Evolutionary conservation across 371 early-diverging fungal species (phyloP), one percentile per base, ranked within the genome.

Genomic region (Lichtheimia ornata): DNA sequence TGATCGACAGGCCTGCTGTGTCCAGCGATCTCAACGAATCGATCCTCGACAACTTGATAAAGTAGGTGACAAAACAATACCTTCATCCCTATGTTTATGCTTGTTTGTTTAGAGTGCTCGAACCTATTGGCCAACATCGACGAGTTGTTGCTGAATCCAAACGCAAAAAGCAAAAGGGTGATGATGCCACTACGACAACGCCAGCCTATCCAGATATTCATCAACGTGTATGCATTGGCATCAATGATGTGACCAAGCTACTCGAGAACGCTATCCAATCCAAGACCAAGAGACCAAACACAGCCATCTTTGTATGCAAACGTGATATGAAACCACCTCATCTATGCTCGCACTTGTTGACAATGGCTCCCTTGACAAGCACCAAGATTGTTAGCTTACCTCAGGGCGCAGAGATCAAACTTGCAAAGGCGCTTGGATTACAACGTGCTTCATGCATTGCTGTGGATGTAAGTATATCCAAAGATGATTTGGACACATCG

Each of bases 311-410:
- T 56, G 69, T 77, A 11, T 77, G 78, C 55, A 68, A 69, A 35
- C 58, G 78, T 40, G 78, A 77, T 18, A 71, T 72, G 41, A 67
- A 73, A 41, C 75, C 75, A 6, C 20, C 57, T 3, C 71, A 72
- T 5, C 17, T 77, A 6, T 74, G 75, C 24, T 53, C 65, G 15
- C 78, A 77, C 52, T 50, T 77, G 20, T 58, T 73, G 17, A 57
- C 61, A 49, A 72, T 77, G 75, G 70, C 70, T 1, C 71, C 71
- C 9, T 25, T 77, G 42, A 64, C 75, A 13, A 63, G 66, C 3
- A 30, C 66, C 13, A 68, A 69, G 22, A 13, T 77, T 0, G 61
- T 71, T 0, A 60, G 54, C 5, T 64, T 77, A 61, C 78, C 78
- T 7, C 56, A 64, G 15, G 62, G 63, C 2, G 57, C 75, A 13